Percentiles rank a stretch among this genome's conserved stretches.
Conservation (phyloP, 805 yeast genomes). For the Candida odintsovae region DNA sequence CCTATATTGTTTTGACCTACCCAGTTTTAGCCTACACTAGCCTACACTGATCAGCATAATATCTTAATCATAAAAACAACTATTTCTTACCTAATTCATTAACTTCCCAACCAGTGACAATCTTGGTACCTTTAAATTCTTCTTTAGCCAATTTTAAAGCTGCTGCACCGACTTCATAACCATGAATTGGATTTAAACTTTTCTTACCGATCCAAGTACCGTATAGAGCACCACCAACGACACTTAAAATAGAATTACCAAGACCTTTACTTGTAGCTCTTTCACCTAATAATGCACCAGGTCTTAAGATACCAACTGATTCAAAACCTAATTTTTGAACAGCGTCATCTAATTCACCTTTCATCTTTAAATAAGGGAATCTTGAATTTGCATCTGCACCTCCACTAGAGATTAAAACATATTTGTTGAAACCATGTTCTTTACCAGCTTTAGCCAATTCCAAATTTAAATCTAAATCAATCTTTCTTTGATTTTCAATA, state of each 20-base stretch:
- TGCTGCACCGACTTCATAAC: constrained; percentile 58
- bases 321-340: constrained; percentile 58
- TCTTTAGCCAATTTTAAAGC: constrained; percentile 34
- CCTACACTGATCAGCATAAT: too few relatives aligned
- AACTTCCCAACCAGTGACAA: constrained; percentile 26
- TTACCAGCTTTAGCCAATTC: constrained; percentile 70
- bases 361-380: constrained; percentile 59
- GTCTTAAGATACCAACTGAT: constrained; percentile 69
- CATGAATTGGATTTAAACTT: constrained; percentile 43
- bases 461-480: constrained; percentile 71
- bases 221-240: constrained; percentile 24
- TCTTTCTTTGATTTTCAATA: constrained; percentile 57
- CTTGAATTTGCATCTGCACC: constrained; percentile 58
- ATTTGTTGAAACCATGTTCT: constrained; percentile 59
- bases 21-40: too few relatives aligned
- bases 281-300: constrained; percentile 68
- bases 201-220: constrained; percentile 29
- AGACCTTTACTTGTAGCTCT: constrained; percentile 40
- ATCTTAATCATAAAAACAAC: too few relatives aligned
- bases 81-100: constrained; percentile 12
- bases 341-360: constrained; percentile 73
- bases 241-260: constrained; percentile 26
- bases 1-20: too few relatives aligned
- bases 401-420: constrained; percentile 56
- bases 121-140: constrained; percentile 23